A percentile compares a stretch with the other conserved stretches of the same genome.
These are phyloP conservation scores for Phaffia tasmanica DNA, from an alignment of 768 basidiomycete species.

Conservation along the genomic window DNA sequence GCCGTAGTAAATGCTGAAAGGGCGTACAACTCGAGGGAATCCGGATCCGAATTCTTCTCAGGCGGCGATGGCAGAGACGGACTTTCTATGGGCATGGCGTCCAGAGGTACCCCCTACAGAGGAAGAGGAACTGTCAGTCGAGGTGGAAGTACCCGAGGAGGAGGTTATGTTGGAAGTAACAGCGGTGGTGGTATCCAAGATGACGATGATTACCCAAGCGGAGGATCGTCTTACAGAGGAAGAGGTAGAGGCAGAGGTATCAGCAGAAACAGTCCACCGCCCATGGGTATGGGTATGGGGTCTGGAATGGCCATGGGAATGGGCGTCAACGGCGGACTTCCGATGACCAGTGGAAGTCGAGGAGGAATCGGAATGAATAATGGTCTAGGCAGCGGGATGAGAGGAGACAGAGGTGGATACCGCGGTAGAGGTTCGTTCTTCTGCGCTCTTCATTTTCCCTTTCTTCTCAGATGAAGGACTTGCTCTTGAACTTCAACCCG, in stretches of 20 bases:
- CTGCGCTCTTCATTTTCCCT: not conserved
- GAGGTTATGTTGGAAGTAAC: conserved; percentile 1
- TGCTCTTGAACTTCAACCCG: not conserved
- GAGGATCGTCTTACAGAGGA: not conserved
- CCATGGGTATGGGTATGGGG: conserved; percentile 6
- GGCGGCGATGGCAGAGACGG: conserved; percentile 29
- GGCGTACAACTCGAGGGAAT: conserved; percentile 36
- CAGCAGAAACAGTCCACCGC: conserved; percentile 2
- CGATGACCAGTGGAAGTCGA: not conserved
- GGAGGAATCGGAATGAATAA: not conserved
- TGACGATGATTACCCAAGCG: not conserved
- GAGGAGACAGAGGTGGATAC: conserved; percentile 24
- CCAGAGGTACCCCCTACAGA: conserved; percentile 1
- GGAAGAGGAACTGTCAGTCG: not conserved
- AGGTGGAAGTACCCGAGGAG: conserved; percentile 1
- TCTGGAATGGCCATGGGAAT: not conserved
- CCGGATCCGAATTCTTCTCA: conserved; percentile 48
- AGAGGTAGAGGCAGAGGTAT: conserved; percentile 15
- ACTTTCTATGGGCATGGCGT: conserved; percentile 16
- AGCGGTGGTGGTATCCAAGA: not conserved
- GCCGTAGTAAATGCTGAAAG: conserved; percentile 21
- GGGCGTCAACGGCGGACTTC: conserved; percentile 20
- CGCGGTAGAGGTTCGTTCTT: conserved; percentile 16
- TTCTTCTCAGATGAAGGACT: too few relatives aligned
- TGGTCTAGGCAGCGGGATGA: not conserved